Evolutionary conservation across 2,329 filamentous ascomycete genomes (phyloP).

Genomic region (Penicillium sp.): DNA sequence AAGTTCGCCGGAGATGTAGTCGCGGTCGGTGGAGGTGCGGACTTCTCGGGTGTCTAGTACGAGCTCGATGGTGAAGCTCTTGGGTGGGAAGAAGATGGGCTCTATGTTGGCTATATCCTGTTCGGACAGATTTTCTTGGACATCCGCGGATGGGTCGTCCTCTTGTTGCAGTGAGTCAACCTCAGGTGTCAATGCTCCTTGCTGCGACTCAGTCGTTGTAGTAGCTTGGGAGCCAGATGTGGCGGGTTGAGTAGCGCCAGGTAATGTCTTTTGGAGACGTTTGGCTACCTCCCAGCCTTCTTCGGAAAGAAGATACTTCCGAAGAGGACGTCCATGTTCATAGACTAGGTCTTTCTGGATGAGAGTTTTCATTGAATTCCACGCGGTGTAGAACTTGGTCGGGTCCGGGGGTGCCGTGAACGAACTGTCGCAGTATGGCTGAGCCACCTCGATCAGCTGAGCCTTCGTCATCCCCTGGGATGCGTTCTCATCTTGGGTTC

Average conservation of each 20-base stretch:
- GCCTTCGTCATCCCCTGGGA: conserved; percentile 62
- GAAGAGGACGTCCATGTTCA: conserved; percentile 65
- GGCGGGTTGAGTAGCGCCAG: conserved; percentile 20
- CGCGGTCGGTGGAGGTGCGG: conserved; percentile 67
- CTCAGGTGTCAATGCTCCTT: neutral
- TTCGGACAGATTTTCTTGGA: conserved; percentile 8
- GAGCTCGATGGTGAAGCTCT: conserved; percentile 68
- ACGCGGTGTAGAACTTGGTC: conserved; percentile 72
- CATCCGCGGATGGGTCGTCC: neutral
- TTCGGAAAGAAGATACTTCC: conserved; percentile 69
- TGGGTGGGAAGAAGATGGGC: conserved; percentile 61
- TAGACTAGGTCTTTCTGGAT: conserved; percentile 70
- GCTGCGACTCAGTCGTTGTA: conserved; percentile 2
- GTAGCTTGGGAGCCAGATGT: conserved; percentile 7
- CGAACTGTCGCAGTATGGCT: conserved; percentile 69
- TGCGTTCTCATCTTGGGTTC: conserved; percentile 56
- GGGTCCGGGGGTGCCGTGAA: conserved; percentile 67
- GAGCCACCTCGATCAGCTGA: conserved; percentile 66
- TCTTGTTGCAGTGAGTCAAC: neutral
- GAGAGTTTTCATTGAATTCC: conserved; percentile 78
- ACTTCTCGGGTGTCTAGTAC: conserved; percentile 74
- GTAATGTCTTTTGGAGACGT: conserved; percentile 56
- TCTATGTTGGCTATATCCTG: conserved; percentile 36
- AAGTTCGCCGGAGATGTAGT: conserved; percentile 73
- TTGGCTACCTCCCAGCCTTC: conserved; percentile 73